These are phyloP conservation scores for Thelephora aurantiotincta DNA, from an alignment of 768 basidiomycete species.

Conservation along the genomic window DNA sequence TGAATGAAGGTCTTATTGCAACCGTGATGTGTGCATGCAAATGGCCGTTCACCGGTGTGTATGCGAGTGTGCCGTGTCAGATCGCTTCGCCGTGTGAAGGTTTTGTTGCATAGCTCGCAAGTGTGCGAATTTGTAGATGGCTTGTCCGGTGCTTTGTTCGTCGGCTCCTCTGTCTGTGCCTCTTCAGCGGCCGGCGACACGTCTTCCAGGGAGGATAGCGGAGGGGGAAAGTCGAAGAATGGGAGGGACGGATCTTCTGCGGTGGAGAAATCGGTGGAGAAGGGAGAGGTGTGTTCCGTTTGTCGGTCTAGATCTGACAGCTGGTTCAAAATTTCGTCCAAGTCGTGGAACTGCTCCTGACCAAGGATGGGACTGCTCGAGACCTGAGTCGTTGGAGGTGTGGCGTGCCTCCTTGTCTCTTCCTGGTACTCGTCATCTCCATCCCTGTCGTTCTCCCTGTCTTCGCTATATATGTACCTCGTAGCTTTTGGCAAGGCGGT, in stretches of 20 bases:
- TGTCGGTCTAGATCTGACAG: constrained; percentile 49
- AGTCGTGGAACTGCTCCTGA: constrained; percentile 48
- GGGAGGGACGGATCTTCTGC: constrained; percentile 1
- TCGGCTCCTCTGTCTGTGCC: constrained; percentile 7
- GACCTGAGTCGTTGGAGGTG: constrained; percentile 11
- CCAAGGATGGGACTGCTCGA: constrained; percentile 26
- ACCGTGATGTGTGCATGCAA: constrained; percentile 51
- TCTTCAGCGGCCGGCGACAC: constrained; percentile 4
- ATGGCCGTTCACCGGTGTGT: constrained; percentile 84
- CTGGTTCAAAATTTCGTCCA: constrained; percentile 66
- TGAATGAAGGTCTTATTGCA: constrained; percentile 91
- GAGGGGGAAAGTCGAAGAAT: constrained; percentile 1
- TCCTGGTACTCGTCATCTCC: constrained; percentile 10
- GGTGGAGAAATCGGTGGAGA: neutral
- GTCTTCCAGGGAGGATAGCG: neutral
- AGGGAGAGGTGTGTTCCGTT: constrained; percentile 3
- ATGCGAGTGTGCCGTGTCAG: constrained; percentile 77
- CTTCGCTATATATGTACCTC: constrained; percentile 21
- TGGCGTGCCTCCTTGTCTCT: constrained; percentile 8
- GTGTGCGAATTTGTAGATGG: constrained; percentile 34
- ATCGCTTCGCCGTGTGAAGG: constrained; percentile 75
- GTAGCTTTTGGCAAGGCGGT: constrained; percentile 1
- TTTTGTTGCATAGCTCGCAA: constrained; percentile 68
- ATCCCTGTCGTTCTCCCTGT: constrained; percentile 19
- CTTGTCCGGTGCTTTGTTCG: constrained; percentile 12